Evolutionary conservation across 2,329 filamentous ascomycete species (phyloP).

Genomic region (Colletotrichum scovillei): DNA sequence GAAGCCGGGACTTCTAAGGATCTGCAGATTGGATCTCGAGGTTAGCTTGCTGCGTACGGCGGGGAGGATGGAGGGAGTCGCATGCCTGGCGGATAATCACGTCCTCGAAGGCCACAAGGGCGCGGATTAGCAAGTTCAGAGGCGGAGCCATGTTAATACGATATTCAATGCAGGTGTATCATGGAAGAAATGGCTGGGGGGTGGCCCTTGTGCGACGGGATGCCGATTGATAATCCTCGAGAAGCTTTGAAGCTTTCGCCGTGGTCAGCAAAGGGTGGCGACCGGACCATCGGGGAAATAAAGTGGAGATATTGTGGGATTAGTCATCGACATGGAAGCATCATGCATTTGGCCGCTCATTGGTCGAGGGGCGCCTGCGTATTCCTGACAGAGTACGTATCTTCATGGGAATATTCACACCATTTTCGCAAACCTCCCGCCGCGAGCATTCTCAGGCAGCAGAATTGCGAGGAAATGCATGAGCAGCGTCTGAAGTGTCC

Average conservation of each 20-base stretch:
- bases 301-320: background rate
- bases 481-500: background rate
- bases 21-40: conserved; percentile 43
- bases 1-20: conserved; percentile 63
- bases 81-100: conserved; percentile 32
- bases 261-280: conserved; percentile 4
- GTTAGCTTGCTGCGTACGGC: background rate
- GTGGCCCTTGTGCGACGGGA: background rate
- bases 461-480: background rate
- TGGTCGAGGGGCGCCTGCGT: background rate
- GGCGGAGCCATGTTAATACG: conserved; percentile 17
- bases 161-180: too few relatives aligned
- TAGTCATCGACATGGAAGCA: conserved; percentile 23
- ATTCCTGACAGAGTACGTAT: background rate
- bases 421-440: background rate
- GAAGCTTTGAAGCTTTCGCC: background rate
- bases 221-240: too few relatives aligned
- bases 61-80: too few relatives aligned
- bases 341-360: conserved; percentile 11
- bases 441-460: background rate
- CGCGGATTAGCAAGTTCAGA: conserved; percentile 23
- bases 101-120: conserved; percentile 32
- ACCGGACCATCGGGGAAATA: background rate
- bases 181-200: too few relatives aligned
- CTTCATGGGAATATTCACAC: background rate